Evolutionary conservation across 306 rosid species (phyloP).

Genomic region (Fragaria vesca): DNA sequence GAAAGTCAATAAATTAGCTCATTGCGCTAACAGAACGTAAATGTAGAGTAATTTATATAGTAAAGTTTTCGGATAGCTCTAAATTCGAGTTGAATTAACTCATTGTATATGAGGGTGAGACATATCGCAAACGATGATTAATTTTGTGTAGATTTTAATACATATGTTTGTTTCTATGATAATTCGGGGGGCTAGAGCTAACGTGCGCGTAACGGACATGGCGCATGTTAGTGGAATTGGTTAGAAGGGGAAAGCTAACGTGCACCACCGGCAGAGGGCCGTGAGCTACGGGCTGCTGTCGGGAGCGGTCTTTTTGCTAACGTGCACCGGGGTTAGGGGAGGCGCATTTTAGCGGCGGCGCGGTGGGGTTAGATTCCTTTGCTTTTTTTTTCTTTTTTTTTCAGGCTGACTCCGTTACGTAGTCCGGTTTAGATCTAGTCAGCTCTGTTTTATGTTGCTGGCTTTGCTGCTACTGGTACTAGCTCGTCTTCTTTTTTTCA

Average conservation of each 20-base stretch:
- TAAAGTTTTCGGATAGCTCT: no score
- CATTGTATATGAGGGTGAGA: no score
- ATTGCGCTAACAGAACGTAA: no score
- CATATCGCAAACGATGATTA: background rate
- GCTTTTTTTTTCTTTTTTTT: background rate
- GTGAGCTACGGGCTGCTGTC: background rate
- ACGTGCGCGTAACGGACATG: background rate
- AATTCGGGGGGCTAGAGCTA: background rate
- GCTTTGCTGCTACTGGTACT: background rate
- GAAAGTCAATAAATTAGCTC: background rate
- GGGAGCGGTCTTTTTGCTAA: background rate
- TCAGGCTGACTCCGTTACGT: background rate
- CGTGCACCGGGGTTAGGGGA: background rate
- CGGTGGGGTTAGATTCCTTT: slow-evolving; percentile 2
- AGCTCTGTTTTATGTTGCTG: slow-evolving; percentile 8
- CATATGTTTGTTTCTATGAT: background rate
- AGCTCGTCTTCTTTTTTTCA: slow-evolving; percentile 6
- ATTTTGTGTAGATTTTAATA: background rate
- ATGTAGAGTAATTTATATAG: no score
- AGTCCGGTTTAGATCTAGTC: slow-evolving; percentile 4
- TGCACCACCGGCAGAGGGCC: background rate
- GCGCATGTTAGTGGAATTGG: slow-evolving; percentile 9
- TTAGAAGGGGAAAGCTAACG: slow-evolving; percentile 2
- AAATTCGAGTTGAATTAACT: no score
- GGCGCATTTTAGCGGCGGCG: background rate